Percentiles rank a stretch among this genome's conserved stretches.
These are phyloP conservation scores for Pythium plurisporium DNA, from an alignment of 352 stramenopile genomes.

Conservation along the genomic window DNA sequence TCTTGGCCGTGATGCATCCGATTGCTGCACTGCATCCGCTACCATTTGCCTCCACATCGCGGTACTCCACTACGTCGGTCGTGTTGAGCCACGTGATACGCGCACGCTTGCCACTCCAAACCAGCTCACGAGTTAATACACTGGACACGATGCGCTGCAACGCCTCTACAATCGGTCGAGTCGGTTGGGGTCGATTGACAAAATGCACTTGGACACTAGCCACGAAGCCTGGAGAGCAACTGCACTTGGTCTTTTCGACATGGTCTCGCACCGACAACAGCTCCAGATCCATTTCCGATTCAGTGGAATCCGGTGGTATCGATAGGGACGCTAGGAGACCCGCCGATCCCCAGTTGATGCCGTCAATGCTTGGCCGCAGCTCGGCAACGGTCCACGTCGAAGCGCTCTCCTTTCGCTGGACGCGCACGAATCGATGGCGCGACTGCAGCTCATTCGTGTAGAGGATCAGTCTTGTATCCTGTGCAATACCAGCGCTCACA, in stretches of 20 bases:
- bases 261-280: not conserved
- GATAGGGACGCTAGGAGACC: slow-evolving; percentile 9
- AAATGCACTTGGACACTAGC: slow-evolving; percentile 33
- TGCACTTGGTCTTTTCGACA: slow-evolving; percentile 19
- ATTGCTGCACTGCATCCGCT: slow-evolving; percentile 37
- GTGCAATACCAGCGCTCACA: slow-evolving; percentile 3
- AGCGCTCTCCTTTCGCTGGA: not conserved
- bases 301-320: too few relatives aligned
- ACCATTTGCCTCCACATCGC: slow-evolving; percentile 22
- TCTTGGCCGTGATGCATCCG: slow-evolving; percentile 20
- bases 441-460: slow-evolving; percentile 15
- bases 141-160: slow-evolving; percentile 31
- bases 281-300: not conserved
- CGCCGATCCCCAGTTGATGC: slow-evolving; percentile 10
- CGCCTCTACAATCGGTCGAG: slow-evolving; percentile 29
- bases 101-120: slow-evolving; percentile 35
- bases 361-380: slow-evolving; percentile 4
- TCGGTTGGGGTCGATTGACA: slow-evolving; percentile 28
- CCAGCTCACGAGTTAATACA: slow-evolving; percentile 34
- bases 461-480: slow-evolving; percentile 12
- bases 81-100: slow-evolving; percentile 47
- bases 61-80: slow-evolving; percentile 27
- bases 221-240: slow-evolving; percentile 27
- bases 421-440: slow-evolving; percentile 18
- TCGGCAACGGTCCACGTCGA: not conserved